These are phyloP conservation scores for Viola pubescens DNA, from an alignment of 441 rosid genomes.

Conservation along the genomic window DNA sequence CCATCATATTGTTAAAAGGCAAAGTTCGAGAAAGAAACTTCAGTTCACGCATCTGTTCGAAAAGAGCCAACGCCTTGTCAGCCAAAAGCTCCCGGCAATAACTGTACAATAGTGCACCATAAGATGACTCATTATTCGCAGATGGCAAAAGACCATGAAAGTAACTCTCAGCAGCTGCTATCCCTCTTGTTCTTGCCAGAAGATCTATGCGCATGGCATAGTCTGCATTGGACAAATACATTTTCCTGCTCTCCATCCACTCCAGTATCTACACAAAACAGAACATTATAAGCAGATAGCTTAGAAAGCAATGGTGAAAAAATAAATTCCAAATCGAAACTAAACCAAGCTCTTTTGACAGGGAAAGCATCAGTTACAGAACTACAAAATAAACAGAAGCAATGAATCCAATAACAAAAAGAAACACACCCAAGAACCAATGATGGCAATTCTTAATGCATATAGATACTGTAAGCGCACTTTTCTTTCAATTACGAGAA, in stretches of 20 bases:
- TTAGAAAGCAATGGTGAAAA: neutral
- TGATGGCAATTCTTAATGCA: too few species aligned
- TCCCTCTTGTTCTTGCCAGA: conserved; percentile 45
- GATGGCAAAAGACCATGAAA: conserved; percentile 33
- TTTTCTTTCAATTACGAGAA: too few species aligned
- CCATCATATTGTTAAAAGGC: conserved; percentile 53
- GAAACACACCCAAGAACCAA: too few species aligned
- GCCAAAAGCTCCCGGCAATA: conserved; percentile 41
- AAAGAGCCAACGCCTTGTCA: conserved; percentile 50
- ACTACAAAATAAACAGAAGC: too few species aligned
- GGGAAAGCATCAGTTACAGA: too few species aligned
- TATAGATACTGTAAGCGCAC: too few species aligned
- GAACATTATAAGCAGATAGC: neutral
- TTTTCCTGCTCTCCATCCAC: conserved; percentile 77
- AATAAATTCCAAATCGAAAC: neutral
- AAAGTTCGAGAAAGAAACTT: conserved; percentile 26
- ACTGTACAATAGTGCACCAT: conserved; percentile 61
- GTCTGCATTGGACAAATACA: conserved; percentile 33
- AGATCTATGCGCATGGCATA: conserved; percentile 51
- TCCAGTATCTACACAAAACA: conserved; percentile 43
- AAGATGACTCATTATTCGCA: conserved; percentile 31
- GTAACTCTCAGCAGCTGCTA: conserved; percentile 56
- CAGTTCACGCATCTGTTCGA: conserved; percentile 48
- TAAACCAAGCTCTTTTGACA: neutral
- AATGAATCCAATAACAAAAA: too few species aligned